A percentile compares a stretch with the other conserved stretches of the same genome.
phyloP scores from a whole-genome alignment of 2,329 filamentous ascomycete genomes.

The Huntiella moniliformis region DNA sequence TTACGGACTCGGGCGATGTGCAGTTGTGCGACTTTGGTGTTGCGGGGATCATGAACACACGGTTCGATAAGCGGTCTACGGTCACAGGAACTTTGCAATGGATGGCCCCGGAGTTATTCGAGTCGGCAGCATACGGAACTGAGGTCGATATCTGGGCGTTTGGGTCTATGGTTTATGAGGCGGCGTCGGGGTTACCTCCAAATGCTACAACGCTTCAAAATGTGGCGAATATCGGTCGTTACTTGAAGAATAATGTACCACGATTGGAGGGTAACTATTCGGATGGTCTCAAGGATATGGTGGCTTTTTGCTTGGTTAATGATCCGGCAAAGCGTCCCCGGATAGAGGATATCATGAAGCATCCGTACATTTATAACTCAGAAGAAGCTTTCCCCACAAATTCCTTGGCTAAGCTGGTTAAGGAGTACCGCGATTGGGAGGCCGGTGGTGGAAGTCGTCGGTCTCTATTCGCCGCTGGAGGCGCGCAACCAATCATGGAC shows the following conservation, averaged over 20 bases:
- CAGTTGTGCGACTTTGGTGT: conserved; percentile 53
- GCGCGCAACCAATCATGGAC: conserved; percentile 26
- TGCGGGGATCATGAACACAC: conserved; percentile 42
- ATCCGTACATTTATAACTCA: conserved; percentile 43
- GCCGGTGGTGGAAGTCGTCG: conserved; percentile 44
- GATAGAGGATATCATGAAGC: conserved; percentile 40
- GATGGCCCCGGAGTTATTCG: conserved; percentile 48
- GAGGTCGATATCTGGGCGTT: conserved; percentile 51
- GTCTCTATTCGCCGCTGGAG: conserved; percentile 34
- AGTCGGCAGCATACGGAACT: conserved; percentile 32
- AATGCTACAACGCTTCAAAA: conserved; percentile 28
- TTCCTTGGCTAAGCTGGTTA: conserved; percentile 40
- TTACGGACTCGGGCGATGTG: conserved; percentile 43
- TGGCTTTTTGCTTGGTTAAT: conserved; percentile 41
- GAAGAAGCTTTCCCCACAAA: conserved; percentile 38
- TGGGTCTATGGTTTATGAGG: conserved; percentile 47
- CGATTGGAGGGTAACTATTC: conserved; percentile 42
- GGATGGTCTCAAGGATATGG: conserved; percentile 34
- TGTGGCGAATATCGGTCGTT: conserved; percentile 24
- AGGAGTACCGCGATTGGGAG: conserved; percentile 51
- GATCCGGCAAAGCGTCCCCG: conserved; percentile 37
- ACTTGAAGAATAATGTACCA: conserved; percentile 30
- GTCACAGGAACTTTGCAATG: conserved; percentile 50
- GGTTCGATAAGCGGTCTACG: conserved; percentile 42
- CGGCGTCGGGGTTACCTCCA: conserved; percentile 45